Conservation (phyloP, 176 grass and related monocot genomes). For the Panicum miliaceum region DNA sequence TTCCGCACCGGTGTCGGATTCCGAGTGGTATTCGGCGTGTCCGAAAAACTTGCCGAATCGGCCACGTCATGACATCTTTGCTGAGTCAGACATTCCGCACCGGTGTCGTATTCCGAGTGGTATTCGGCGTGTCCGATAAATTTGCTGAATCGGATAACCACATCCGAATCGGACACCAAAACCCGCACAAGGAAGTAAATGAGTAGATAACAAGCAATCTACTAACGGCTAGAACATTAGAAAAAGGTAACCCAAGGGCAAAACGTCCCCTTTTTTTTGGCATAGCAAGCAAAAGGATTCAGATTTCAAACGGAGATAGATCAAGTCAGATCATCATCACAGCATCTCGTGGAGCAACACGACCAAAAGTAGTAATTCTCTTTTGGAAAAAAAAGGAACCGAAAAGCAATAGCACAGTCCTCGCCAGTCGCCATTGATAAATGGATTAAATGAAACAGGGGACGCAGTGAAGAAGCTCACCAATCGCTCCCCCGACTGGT, state of each 20-base stretch:
- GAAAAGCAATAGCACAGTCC: neutral
- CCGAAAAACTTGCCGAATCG: too few species aligned
- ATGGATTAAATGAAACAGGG: neutral
- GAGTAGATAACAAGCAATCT: neutral
- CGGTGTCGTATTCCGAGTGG: neutral
- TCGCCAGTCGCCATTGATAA: neutral
- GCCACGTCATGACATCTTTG: too few species aligned
- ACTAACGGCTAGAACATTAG: neutral
- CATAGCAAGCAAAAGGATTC: neutral
- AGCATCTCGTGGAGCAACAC: neutral
- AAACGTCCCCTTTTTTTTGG: neutral
- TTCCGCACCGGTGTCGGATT: neutral
- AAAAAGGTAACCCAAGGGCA: too few species aligned
- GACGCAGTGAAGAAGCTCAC: constrained; percentile 22
- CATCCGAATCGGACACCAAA: neutral
- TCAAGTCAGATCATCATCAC: neutral
- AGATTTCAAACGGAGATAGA: neutral
- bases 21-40: too few species aligned
- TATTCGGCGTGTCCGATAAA: neutral
- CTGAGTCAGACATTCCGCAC: too few species aligned
- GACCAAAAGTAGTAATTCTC: neutral
- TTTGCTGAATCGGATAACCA: neutral
- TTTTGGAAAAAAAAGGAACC: neutral
- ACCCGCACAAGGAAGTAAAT: neutral
- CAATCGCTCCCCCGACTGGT: constrained; percentile 38